phyloP scores from a whole-genome alignment of 2,329 filamentous ascomycete genomes.

The Botryosphaeria agaves region DNA sequence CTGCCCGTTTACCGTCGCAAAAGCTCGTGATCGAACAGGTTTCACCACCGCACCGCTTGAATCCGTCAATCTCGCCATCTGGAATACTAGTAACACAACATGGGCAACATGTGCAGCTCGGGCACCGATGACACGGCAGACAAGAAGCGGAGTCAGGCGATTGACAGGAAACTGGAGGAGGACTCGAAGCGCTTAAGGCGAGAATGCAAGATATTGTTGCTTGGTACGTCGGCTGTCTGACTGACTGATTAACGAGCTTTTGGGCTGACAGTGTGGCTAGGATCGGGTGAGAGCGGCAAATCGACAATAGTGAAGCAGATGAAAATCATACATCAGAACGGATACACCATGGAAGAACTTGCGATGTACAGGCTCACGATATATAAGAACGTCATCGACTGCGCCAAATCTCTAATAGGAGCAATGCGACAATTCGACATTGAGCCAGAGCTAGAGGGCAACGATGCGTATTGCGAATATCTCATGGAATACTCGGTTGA shows the following conservation, averaged over 20 bases:
- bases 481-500: slow-evolving; percentile 79
- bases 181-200: slow-evolving; percentile 81
- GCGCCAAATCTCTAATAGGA: slow-evolving; percentile 78
- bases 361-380: slow-evolving; percentile 90
- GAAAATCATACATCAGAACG: slow-evolving; percentile 99
- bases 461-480: slow-evolving; percentile 59
- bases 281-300: slow-evolving; percentile 95
- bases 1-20: too few species aligned
- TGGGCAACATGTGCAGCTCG: too few species aligned
- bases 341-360: slow-evolving; percentile 86
- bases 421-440: slow-evolving; percentile 89
- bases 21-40: too few species aligned
- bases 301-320: slow-evolving; percentile 99
- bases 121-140: slow-evolving; percentile 85
- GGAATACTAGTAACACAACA: too few species aligned
- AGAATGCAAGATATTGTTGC: slow-evolving; percentile 96
- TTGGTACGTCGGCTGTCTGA: slow-evolving; percentile 46
- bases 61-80: too few species aligned
- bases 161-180: slow-evolving; percentile 85
- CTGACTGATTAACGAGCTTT: background rate
- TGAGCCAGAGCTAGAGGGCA: slow-evolving; percentile 53
- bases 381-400: slow-evolving; percentile 96
- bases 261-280: slow-evolving; percentile 30
- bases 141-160: slow-evolving; percentile 93
- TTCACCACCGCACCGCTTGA: too few species aligned